phyloP scores from a whole-genome alignment of 306 rosid species.

The Corylus heterophylla region DNA sequence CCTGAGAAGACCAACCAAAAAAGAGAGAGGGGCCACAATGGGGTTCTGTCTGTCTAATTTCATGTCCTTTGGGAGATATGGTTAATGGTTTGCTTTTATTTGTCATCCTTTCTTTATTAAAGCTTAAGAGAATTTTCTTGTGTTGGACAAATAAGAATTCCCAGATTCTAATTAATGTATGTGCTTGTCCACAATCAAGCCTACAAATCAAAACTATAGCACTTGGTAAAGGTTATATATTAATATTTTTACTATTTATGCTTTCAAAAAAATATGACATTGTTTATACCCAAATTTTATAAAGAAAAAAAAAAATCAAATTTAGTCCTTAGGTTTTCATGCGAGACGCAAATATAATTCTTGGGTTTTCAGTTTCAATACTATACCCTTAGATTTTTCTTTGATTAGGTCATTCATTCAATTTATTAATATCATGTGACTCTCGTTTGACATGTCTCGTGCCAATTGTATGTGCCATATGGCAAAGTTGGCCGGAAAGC shows the following conservation, averaged over 20 bases:
- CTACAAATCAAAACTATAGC: neutral
- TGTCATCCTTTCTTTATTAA: neutral
- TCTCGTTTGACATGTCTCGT: too few species aligned
- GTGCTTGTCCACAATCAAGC: neutral
- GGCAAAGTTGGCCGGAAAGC: too few species aligned
- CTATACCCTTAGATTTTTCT: too few species aligned
- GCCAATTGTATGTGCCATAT: too few species aligned
- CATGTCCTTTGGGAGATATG: neutral
- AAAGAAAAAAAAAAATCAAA: too few species aligned
- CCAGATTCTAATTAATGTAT: neutral
- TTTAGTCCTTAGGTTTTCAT: too few species aligned
- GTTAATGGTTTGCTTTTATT: neutral
- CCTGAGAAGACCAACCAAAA: slow-evolving; percentile 27
- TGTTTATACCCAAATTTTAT: neutral
- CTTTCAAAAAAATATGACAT: neutral
- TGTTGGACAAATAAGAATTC: neutral
- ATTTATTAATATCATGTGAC: too few species aligned
- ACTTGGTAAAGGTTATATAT: neutral
- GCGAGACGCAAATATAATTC: too few species aligned
- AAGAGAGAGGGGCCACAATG: slow-evolving; percentile 7
- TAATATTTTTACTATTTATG: neutral
- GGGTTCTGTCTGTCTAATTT: neutral
- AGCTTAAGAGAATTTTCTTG: neutral
- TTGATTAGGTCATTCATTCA: too few species aligned
- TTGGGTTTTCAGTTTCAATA: too few species aligned